A percentile compares a stretch with the other conserved stretches of the same genome.
Evolutionary conservation across 768 basidiomycete species (phyloP).

Genomic region (Macrolepiota dolichaula): DNA sequence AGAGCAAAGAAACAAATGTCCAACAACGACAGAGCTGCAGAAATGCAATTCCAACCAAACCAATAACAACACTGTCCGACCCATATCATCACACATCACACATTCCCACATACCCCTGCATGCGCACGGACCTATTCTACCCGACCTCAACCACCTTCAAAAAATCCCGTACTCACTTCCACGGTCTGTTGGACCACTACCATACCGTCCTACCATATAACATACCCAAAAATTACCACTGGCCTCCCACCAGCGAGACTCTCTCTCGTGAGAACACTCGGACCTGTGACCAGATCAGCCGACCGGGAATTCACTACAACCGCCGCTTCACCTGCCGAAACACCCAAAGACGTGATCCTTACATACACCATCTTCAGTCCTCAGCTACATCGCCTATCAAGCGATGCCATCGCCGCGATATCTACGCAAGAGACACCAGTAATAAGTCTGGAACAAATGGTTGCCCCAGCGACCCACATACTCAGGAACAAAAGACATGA

Average conservation of each 20-base stretch:
- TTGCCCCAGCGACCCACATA: neutral
- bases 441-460: neutral
- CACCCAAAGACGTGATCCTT: constrained; percentile 17
- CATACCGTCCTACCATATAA: no score
- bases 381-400: constrained; percentile 9
- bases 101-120: constrained; percentile 18
- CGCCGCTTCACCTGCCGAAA: constrained; percentile 8
- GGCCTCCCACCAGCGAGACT: constrained; percentile 14
- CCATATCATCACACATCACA: constrained; percentile 10
- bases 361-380: neutral
- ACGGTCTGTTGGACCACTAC: neutral
- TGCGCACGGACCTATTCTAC: constrained; percentile 22
- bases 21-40: constrained; percentile 21
- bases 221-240: constrained; percentile 14
- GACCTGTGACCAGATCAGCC: constrained; percentile 10
- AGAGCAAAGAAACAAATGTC: constrained; percentile 20
- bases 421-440: neutral
- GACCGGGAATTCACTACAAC: neutral
- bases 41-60: constrained; percentile 22
- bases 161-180: neutral
- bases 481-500: constrained; percentile 35
- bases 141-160: neutral
- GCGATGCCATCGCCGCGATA: constrained; percentile 2
- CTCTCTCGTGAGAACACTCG: constrained; percentile 12
- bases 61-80: constrained; percentile 19